Base-by-base conservation (phyloP, 768 basidiomycete genomes). In the Mycena kentingensis region DNA sequence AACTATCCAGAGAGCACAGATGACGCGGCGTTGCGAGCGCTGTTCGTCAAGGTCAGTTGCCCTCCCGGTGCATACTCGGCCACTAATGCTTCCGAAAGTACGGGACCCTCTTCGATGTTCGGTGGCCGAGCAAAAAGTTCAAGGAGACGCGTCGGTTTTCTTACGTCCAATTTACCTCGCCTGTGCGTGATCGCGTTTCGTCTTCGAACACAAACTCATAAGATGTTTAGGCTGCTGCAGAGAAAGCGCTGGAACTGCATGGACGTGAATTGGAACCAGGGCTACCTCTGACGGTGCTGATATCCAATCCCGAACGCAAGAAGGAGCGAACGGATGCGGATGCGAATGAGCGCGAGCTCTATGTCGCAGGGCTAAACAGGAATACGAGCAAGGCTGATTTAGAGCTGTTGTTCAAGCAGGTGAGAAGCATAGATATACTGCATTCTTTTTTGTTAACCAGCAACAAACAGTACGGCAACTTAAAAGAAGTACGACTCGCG, bases 91-190 rank as follows among this genome's bases (percentile, higher is more conserved):
- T 52, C 39, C 31, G 22, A 1, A 50, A 97, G 93, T 94, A 89
- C 69, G 97, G 97, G 10, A 81, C 78, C 4, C 80, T 99, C 48
- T 90, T 98, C 54, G 95, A 98, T 58, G 89, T 93, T 16, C 88
- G 97, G 27, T 98, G 96, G 96, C 97, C 97, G 5, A 95, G 93
- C 71, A 95, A 95, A 65, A 97, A 97, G 65, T 94, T 93, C 77
- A 96, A 94, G 70, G 84, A 74, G 51, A 88, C 89, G 2, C 76
- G 97, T 29, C 80, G 97, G 36, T 98, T 99, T 68, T 94, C 92
- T 63, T 99, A 98, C 67, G 77, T 99, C 1, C 97, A 98, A 56
- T 98, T 83, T 65, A 87, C 86, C 2, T 84, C 84, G 18, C 90
- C 92, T 0, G 95, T 93, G 51, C 46, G 88, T 74, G 7, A n/a